Percentiles rank a stretch among this genome's conserved stretches.
Evolutionary conservation across 2,329 filamentous ascomycete species (phyloP).

Genomic region (Alternaria conjuncta): DNA sequence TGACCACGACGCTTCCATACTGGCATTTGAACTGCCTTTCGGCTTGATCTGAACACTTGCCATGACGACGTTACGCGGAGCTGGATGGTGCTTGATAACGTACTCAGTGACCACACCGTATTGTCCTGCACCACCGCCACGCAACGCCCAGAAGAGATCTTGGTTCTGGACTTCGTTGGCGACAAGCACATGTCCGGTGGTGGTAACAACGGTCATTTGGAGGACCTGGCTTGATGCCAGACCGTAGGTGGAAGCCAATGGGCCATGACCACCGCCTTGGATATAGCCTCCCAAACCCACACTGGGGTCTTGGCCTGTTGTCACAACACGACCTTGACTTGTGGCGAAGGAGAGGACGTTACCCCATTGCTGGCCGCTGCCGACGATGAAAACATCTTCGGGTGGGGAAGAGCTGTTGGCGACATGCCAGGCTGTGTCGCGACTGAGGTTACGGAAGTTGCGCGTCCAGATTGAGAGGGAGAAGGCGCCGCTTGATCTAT

Average conservation of each 20-base stretch:
- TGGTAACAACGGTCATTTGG: constrained; percentile 15
- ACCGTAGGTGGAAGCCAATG: constrained; percentile 53
- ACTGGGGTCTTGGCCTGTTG: constrained; percentile 30
- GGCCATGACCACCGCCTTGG: constrained; percentile 59
- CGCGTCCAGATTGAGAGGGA: background rate
- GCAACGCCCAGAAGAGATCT: constrained; percentile 26
- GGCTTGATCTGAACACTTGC: constrained; percentile 8
- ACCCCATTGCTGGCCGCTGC: background rate
- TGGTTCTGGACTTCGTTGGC: constrained; percentile 15
- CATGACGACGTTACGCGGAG: constrained; percentile 5
- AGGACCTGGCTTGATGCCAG: constrained; percentile 23
- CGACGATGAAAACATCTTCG: background rate
- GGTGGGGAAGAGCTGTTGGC: background rate
- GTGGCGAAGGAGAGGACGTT: background rate
- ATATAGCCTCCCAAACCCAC: constrained; percentile 54
- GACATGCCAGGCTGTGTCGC: background rate
- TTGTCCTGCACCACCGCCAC: constrained; percentile 18
- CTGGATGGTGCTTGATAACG: constrained; percentile 18
- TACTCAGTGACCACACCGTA: constrained; percentile 16
- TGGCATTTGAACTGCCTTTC: background rate
- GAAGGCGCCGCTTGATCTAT: background rate
- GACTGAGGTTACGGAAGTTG: background rate
- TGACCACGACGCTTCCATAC: background rate
- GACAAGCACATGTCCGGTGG: constrained; percentile 13
- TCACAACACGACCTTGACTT: background rate